Evolutionary conservation across 2,329 filamentous ascomycete species (phyloP).

Genomic region (Exserohilum rostratum): DNA sequence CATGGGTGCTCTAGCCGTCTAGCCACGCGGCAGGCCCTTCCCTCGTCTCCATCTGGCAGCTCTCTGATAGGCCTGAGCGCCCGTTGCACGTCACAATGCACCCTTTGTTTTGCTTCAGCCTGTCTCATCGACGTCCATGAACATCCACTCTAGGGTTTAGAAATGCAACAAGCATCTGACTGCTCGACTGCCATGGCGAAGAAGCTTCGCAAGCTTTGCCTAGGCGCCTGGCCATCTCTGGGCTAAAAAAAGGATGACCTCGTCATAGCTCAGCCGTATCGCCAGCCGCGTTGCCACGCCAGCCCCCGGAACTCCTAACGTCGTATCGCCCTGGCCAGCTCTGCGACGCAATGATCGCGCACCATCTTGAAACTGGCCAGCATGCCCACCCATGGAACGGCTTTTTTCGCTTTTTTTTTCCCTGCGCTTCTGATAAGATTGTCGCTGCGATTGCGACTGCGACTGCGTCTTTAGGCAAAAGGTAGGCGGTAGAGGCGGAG

Average conservation of each 20-base stretch:
- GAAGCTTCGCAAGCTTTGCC: conserved; percentile 10
- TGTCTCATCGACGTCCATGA: too few species aligned
- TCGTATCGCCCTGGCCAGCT: conserved; percentile 12
- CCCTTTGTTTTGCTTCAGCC: conserved; percentile 11
- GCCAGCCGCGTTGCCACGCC: conserved; percentile 25
- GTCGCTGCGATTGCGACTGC: not conserved
- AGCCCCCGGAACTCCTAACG: conserved; percentile 12
- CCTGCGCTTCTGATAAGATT: not conserved
- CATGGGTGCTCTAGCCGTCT: too few species aligned
- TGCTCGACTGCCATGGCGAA: not conserved
- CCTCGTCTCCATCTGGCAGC: too few species aligned
- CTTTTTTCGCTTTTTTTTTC: not conserved
- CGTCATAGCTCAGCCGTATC: conserved; percentile 8
- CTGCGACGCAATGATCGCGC: not conserved
- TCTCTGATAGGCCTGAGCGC: conserved; percentile 18
- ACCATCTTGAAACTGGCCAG: not conserved
- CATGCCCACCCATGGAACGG: not conserved
- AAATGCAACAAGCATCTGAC: too few species aligned
- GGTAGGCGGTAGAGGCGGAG: too few species aligned
- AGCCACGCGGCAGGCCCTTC: conserved; percentile 3
- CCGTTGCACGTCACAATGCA: conserved; percentile 2
- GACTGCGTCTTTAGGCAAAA: too few species aligned
- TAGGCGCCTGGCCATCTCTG: conserved; percentile 9
- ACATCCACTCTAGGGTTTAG: too few species aligned
- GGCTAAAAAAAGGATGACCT: not conserved